A percentile compares a stretch with the other conserved stretches of the same genome.
Evolutionary conservation across 257 asterid species (phyloP).

Genomic region (Solanum peruvianum): DNA sequence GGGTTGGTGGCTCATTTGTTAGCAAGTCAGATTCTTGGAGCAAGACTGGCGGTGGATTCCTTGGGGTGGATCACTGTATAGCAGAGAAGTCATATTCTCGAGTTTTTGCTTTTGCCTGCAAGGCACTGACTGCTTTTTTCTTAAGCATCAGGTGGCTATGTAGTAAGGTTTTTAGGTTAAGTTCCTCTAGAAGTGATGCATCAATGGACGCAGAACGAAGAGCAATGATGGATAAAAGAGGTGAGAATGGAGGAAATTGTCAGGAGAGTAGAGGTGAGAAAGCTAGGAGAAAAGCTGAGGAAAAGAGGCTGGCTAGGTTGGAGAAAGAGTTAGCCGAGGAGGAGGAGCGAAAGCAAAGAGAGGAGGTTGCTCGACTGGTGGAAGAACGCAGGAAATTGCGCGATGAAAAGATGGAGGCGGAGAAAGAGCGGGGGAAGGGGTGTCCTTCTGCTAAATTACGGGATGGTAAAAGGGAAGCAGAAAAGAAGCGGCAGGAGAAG

Average conservation of each 20-base stretch:
- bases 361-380: constrained; percentile 89
- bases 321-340: constrained; percentile 91
- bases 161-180: constrained; percentile 74
- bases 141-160: constrained; percentile 58
- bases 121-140: constrained; percentile 37
- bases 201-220: constrained; percentile 48
- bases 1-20: constrained; percentile 51
- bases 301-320: constrained; percentile 87
- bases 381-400: constrained; percentile 86
- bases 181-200: constrained; percentile 57
- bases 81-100: constrained; percentile 73
- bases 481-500: constrained; percentile 65
- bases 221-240: constrained; percentile 46
- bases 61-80: constrained; percentile 50
- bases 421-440: constrained; percentile 56
- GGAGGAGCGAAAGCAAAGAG: constrained; percentile 98
- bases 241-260: constrained; percentile 54
- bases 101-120: constrained; percentile 49
- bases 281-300: constrained; percentile 96
- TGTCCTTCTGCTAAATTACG: constrained; percentile 50
- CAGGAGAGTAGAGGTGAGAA: constrained; percentile 91
- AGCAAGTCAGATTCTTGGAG: constrained; percentile 64
- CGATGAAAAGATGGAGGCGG: constrained; percentile 71
- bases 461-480: constrained; percentile 53
- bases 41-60: constrained; percentile 38